Base-by-base conservation (phyloP, 257 asterid species). In the Euphrasia confusa region DNA sequence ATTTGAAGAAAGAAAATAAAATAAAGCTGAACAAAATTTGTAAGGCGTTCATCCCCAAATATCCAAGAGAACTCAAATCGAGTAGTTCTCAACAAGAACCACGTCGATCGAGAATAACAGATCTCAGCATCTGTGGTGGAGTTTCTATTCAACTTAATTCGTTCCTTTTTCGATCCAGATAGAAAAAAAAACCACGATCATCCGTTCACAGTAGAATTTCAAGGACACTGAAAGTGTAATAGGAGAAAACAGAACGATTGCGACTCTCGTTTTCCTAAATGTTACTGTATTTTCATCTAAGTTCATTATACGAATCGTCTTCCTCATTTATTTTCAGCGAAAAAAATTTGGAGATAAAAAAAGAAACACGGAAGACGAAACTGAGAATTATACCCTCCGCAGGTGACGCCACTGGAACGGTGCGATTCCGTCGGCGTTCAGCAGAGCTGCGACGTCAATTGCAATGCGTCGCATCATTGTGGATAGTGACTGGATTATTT, bases 351-450 rank as follows among this genome's bases (percentile, higher is more conserved):
- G 21, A 15, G 4, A 6, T 48, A 1, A 11, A 48, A 35, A 60
- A 30, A 0, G 5, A 30, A 30, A 30, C 4, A 30, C 33, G 14
- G 10, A 40, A 37, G n/a, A 52, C 60, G 2, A 49, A 14, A 50
- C 3, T 3, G 27, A 30, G 57, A n/a, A 14, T 26, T 40, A 47
- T 53, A 61, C 74, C 28, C 37, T 21, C 13, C 18, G 24, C 52
- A 68, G 62, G 57, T 60, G 68, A 55, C 37, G 26, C 10, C 59
- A 62, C 35, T 61, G 35, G 53, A 53, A 62, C 17, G 58, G 68
- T 15, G 68, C 15, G 17, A 54, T 17, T 5, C 21, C 14, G 39
- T 63, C 18, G 7, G 50, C 8, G 58, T 54, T 30, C 32, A 15
- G 0, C 32, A 69, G 4, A 55, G 28, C 15, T 17, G 9, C 50